Evolutionary conservation across 1,139 yeast species (phyloP).

Genomic region (Pichia sp.): DNA sequence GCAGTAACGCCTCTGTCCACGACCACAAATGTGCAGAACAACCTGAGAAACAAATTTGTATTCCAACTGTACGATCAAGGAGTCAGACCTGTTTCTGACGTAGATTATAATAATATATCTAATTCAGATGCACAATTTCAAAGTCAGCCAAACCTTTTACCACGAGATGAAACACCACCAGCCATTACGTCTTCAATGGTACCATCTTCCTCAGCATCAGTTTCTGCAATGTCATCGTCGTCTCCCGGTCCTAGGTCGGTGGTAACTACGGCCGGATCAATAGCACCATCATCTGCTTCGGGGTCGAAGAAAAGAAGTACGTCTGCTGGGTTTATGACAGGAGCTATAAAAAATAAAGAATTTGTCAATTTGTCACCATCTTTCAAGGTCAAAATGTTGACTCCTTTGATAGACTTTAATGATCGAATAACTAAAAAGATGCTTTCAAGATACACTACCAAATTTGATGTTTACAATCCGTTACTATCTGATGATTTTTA

Average conservation of each 20-base stretch:
- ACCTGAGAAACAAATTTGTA: conserved; percentile 11
- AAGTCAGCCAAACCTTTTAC: conserved; percentile 14
- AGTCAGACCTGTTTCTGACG: not conserved
- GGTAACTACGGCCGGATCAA: not conserved
- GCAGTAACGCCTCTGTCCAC: not conserved
- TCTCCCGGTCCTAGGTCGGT: not conserved
- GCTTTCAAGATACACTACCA: conserved; percentile 25
- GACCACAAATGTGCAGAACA: not conserved
- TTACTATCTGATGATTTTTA: conserved; percentile 15
- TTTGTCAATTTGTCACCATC: conserved; percentile 9
- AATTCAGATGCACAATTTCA: conserved; percentile 11
- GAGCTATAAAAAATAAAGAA: conserved; percentile 8
- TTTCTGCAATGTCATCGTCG: not conserved
- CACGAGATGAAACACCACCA: not conserved
- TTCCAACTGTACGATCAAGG: conserved; percentile 13
- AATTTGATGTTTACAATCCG: conserved; percentile 26
- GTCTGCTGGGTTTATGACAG: not conserved
- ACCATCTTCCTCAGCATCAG: not conserved
- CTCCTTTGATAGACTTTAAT: conserved; percentile 9
- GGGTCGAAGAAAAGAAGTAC: not conserved
- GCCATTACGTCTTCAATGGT: not conserved
- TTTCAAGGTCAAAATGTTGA: conserved; percentile 11
- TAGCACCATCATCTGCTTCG: not conserved
- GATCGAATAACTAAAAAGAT: conserved; percentile 14
- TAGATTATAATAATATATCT: not conserved